Evolutionary conservation across 306 rosid genomes (phyloP), one percentile per base, ranked within the genome.

Genomic region (Cicer pinnatifidum): DNA sequence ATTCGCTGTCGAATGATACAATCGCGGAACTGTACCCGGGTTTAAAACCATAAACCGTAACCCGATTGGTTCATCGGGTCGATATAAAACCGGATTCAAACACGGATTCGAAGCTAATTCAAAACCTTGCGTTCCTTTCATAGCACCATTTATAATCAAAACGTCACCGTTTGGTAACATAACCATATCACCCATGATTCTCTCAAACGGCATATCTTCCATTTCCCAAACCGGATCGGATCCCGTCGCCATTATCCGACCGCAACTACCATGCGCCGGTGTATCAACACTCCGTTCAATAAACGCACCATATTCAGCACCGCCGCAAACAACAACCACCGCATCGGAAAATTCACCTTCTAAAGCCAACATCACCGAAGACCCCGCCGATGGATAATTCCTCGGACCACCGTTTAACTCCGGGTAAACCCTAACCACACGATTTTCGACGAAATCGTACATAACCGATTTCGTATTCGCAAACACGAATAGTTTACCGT

Each of bases 161-260:
- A 87, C 89, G 1, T 90, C 97, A 0, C 97, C 96, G 16, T 78
- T 86, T 1, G 98, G 97, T 0, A 92, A 85, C 88, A 82, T 85
- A 0, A 92, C 98, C 98, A 93, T 93, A 16, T 93, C 98, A 0
- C 98, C 98, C 98, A 93, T 93, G 9, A 90, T 80, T 67, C 98
- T 80, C 71, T 86, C 90, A 13, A 81, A 87, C 16, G 98, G 90
- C 98, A 93, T 93, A 13, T 87, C 89, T 80, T 93, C 98, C 91
- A 84, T 73, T 39, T 77, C 71, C 98, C 98, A 93, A 80, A 80
- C 91, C 52, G 90, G 86, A 56, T 83, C 52, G 28, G 75, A 52
- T 7, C 57, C 75, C 1, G 90, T 86, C 0, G 93, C 93, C 4
- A 76, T 61, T 4, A 93, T 85, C 54, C 97, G 72, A 0, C 98